Evolutionary conservation across 495 filamentous ascomycete species (phyloP).

Genomic region (Aspergillus heteromorphus): DNA sequence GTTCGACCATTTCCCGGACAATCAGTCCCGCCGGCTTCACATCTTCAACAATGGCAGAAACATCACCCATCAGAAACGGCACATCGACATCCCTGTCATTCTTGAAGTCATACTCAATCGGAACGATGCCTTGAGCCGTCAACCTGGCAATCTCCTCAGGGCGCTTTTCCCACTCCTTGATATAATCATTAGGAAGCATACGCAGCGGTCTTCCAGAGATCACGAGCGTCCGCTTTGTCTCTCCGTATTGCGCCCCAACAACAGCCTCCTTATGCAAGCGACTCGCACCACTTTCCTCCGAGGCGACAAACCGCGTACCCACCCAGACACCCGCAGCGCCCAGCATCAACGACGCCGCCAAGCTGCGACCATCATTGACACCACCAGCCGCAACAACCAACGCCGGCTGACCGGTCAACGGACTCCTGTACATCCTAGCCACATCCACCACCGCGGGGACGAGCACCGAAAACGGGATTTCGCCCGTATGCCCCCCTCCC

Average conservation of each 20-base stretch:
- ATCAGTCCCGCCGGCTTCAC: constrained; percentile 78
- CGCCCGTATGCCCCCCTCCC: constrained; percentile 74
- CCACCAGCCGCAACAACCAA: constrained; percentile 75
- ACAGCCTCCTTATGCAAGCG: constrained; percentile 75
- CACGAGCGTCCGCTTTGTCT: constrained; percentile 73
- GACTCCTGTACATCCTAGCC: constrained; percentile 53
- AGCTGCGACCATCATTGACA: constrained; percentile 61
- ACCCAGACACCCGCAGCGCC: constrained; percentile 77
- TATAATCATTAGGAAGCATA: constrained; percentile 75
- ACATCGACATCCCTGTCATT: constrained; percentile 70
- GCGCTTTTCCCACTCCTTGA: constrained; percentile 67
- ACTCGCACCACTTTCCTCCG: constrained; percentile 69
- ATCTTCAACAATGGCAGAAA: constrained; percentile 66
- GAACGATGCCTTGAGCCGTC: constrained; percentile 68
- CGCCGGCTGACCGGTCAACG: constrained; percentile 49
- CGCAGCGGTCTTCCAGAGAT: constrained; percentile 73
- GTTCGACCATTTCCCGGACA: constrained; percentile 78
- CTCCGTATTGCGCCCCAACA: constrained; percentile 66
- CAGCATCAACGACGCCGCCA: constrained; percentile 67
- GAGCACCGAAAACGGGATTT: constrained; percentile 66
- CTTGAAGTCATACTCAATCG: constrained; percentile 74
- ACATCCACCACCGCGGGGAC: constrained; percentile 75
- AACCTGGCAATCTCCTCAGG: constrained; percentile 68
- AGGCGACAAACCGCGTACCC: constrained; percentile 80
- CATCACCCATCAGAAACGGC: constrained; percentile 92